Conservation (phyloP, 768 basidiomycete species). For the Russula griseocarnosa region DNA sequence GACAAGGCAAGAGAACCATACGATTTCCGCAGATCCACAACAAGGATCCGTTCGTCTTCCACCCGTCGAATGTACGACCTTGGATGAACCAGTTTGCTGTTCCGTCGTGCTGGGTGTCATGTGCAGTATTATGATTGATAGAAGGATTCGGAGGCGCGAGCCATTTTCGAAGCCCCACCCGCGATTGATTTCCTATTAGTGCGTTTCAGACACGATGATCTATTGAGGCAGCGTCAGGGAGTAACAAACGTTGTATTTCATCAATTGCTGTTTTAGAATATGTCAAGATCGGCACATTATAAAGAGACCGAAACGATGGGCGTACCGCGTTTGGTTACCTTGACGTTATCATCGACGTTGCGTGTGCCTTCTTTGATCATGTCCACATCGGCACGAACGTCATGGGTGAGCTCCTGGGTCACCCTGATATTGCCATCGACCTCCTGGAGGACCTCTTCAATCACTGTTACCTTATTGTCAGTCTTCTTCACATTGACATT, state of each 20-base stretch:
- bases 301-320: background rate
- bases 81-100: no score
- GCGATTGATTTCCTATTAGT: background rate
- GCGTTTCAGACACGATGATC: background rate
- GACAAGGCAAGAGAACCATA: no score
- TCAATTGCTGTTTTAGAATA: background rate
- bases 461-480: background rate
- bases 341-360: background rate
- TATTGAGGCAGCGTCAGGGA: background rate
- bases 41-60: no score
- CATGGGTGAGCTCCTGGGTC: background rate
- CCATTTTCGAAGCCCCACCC: background rate
- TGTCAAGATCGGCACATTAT: background rate
- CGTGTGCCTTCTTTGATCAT: background rate
- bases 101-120: background rate
- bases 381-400: background rate
- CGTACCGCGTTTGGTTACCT: background rate
- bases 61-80: no score
- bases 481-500: background rate
- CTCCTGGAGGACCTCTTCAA: background rate
- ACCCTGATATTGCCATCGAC: background rate
- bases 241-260: background rate
- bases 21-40: no score
- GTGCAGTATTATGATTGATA: background rate
- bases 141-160: background rate